Evolutionary conservation across 1,139 yeast species (phyloP).

Genomic region (Pichia sp.): DNA sequence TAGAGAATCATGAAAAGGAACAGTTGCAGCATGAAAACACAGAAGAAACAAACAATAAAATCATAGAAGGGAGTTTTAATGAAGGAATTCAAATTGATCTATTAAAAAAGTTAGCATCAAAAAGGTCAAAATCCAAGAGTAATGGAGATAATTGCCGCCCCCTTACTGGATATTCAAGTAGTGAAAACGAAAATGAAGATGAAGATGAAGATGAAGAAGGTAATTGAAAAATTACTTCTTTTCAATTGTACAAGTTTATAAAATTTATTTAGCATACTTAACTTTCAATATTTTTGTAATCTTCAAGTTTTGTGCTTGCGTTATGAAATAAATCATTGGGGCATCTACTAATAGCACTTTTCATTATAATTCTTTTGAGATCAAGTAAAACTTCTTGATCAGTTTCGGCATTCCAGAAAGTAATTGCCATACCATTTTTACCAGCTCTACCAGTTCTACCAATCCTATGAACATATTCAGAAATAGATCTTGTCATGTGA

Average conservation of each 20-base stretch:
- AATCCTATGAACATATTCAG: conserved; percentile 84
- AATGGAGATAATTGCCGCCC: too few species aligned
- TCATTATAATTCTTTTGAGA: conserved; percentile 44
- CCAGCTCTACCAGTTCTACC: conserved; percentile 99
- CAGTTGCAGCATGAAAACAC: neutral
- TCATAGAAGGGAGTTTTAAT: neutral
- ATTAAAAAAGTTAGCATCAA: neutral
- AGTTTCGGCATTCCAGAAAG: conserved; percentile 51
- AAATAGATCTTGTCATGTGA: conserved; percentile 73
- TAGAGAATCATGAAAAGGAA: neutral
- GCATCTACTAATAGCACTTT: conserved; percentile 40
- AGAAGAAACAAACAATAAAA: neutral
- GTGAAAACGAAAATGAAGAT: too few species aligned
- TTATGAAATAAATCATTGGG: conserved; percentile 47
- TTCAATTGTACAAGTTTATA: neutral
- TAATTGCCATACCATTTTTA: conserved; percentile 61
- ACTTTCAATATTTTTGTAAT: conserved; percentile 19
- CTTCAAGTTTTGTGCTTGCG: conserved; percentile 24
- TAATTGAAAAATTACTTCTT: neutral
- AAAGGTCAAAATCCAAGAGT: neutral
- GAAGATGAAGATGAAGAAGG: neutral
- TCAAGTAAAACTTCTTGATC: conserved; percentile 50
- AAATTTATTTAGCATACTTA: neutral
- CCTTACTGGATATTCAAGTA: neutral
- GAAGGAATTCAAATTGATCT: neutral